Conservation (phyloP, 148 eudicot species). For the Rhododendron griersonianum region DNA sequence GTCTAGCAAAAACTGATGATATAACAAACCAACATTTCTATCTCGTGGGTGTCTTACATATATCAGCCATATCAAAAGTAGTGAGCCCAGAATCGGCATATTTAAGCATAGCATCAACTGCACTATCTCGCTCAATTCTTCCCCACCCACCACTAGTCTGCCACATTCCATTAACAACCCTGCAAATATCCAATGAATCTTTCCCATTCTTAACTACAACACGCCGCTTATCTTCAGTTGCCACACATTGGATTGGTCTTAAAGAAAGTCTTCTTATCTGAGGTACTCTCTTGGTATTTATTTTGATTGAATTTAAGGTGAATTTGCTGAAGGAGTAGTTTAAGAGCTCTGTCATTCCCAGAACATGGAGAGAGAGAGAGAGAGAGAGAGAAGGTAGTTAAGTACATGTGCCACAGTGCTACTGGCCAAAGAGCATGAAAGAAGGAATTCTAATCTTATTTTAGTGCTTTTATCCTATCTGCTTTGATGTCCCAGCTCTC, state of each 20-base stretch:
- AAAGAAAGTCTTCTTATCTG: constrained; percentile 17
- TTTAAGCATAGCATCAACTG: constrained; percentile 64
- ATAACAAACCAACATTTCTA: neutral
- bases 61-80: constrained; percentile 86
- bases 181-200: constrained; percentile 58
- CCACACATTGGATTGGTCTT: constrained; percentile 35
- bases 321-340: constrained; percentile 30
- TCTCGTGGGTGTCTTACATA: constrained; percentile 40
- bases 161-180: constrained; percentile 82
- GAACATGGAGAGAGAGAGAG: neutral
- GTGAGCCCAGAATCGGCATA: constrained; percentile 75
- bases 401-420: neutral
- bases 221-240: constrained; percentile 34
- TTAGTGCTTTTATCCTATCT: constrained; percentile 12
- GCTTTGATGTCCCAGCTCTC: constrained; percentile 13
- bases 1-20: neutral
- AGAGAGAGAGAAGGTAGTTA: neutral
- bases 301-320: constrained; percentile 18
- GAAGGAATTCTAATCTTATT: neutral
- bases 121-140: constrained; percentile 47
- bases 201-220: constrained; percentile 60
- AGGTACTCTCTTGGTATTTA: constrained; percentile 16
- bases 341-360: constrained; percentile 44
- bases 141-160: constrained; percentile 90
- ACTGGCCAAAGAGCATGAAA: neutral